Evolutionary conservation across 1,139 yeast species (phyloP), one percentile per base, ranked within the genome.

Genomic region (Sugiyamaella pinicola): DNA sequence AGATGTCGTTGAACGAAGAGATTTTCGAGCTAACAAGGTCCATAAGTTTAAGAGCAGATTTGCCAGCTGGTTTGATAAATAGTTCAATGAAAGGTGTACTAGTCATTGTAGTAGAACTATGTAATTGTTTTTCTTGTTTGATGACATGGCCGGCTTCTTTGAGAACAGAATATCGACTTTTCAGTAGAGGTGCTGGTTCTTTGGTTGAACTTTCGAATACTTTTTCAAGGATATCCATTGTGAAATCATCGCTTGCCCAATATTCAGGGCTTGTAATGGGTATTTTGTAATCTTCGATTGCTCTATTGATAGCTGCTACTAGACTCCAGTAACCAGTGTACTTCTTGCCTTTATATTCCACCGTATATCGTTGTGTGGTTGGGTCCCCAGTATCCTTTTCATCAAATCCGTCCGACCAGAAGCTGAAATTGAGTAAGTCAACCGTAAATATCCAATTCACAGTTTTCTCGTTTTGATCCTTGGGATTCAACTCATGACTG

Each of bases 311-410:
- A 6, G 75, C 75, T 0, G 78, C 78, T 9, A 66, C 70, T 33
- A 74, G 59, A 51, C 77, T 72, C 78, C 78, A 74, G 59, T 74
- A 74, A 7, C 78, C 78, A 0, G 78, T 74, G 59, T 73, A 74
- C 18, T 34, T 33, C 24, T 57, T 47, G 8, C 67, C 73, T 2
- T 67, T 57, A 56, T 69, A 74, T 10, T 57, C 59, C 7, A 74
- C 73, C 2, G 74, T 56, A 56, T 56, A 74, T 19, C 76, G 57
- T 44, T 65, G 61, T 2, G 67, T 55, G 12, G 58, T 59, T 2
- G 70, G 59, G 12, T 54, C 50, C 1, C 74, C 74, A 4, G 69
- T 60, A 54, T 72, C 75, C 12, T 54, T 52, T 19, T 53, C 56
- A 52, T 69, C 75, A 9, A 57, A 58, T 6, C 15, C 29, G 34